A percentile compares a stretch with the other conserved stretches of the same genome.
Evolutionary conservation across 495 filamentous ascomycete genomes (phyloP).

Genomic region (Apiosordaria backusii): DNA sequence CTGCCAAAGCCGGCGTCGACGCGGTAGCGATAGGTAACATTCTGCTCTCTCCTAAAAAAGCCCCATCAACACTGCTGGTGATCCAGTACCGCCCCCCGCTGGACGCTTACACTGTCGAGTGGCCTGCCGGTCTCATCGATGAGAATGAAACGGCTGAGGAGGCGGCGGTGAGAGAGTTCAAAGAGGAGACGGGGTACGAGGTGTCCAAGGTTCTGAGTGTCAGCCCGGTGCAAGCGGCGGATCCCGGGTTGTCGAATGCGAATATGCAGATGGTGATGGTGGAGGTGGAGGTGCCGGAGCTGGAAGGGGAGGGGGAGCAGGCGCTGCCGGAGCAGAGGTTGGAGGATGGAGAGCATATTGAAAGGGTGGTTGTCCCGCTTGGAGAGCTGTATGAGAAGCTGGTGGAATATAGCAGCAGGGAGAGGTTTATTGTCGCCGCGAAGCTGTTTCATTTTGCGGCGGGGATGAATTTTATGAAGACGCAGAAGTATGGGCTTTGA

Average conservation of each 20-base stretch:
- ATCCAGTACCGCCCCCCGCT: slow-evolving; percentile 74
- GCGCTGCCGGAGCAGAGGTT: slow-evolving; percentile 59
- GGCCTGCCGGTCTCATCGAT: slow-evolving; percentile 82
- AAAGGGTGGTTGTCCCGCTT: slow-evolving; percentile 71
- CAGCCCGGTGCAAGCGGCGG: slow-evolving; percentile 38
- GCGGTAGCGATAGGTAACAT: slow-evolving; percentile 56
- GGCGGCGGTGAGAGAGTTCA: slow-evolving; percentile 78
- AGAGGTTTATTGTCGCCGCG: slow-evolving; percentile 37
- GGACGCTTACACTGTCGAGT: slow-evolving; percentile 71
- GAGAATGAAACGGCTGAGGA: slow-evolving; percentile 70
- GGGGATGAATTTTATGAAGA: slow-evolving; percentile 42
- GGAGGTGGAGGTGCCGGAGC: slow-evolving; percentile 61
- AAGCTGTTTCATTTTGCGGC: slow-evolving; percentile 47
- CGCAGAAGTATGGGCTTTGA: slow-evolving; percentile 34
- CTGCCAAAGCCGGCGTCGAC: slow-evolving; percentile 45
- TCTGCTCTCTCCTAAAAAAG: slow-evolving; percentile 46
- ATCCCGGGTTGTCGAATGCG: slow-evolving; percentile 74
- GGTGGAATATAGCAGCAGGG: slow-evolving; percentile 40
- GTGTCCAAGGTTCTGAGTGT: slow-evolving; percentile 29
- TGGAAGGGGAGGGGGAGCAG: slow-evolving; percentile 42
- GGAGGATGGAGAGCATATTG: slow-evolving; percentile 82
- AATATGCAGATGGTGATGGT: slow-evolving; percentile 80
- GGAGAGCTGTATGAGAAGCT: slow-evolving; percentile 49
- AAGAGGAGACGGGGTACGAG: slow-evolving; percentile 84
- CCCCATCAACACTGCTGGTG: slow-evolving; percentile 49